Percentiles rank a stretch among this genome's conserved stretches.
Evolutionary conservation across 805 yeast genomes (phyloP).

Genomic region (Pichia gijzeniarum): DNA sequence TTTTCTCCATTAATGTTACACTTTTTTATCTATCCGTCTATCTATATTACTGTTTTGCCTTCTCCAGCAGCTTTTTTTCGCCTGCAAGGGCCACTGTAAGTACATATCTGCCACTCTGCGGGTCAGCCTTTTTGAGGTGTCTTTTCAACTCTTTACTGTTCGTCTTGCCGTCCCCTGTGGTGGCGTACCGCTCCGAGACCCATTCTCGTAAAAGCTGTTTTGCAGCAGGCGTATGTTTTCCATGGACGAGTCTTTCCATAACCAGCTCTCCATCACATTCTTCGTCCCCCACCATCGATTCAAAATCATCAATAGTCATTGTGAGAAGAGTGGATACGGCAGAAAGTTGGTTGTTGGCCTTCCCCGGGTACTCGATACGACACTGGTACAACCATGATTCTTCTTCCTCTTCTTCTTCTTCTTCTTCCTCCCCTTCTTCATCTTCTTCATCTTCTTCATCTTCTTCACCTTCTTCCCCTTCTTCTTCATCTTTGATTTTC

Average conservation of each 20-base stretch:
- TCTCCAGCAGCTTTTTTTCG: slow-evolving; percentile 17
- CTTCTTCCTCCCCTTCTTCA: slow-evolving; percentile 13
- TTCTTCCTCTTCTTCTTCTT: slow-evolving; percentile 28
- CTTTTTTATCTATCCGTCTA: background rate
- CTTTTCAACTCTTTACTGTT: slow-evolving; percentile 12
- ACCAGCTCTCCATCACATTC: slow-evolving; percentile 10
- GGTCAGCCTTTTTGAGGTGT: slow-evolving; percentile 11
- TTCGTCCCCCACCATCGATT: slow-evolving; percentile 9
- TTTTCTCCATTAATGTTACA: background rate
- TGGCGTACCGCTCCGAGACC: slow-evolving; percentile 14
- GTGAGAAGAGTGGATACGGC: slow-evolving; percentile 35
- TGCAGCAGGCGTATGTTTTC: slow-evolving; percentile 10
- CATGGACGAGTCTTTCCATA: slow-evolving; percentile 7
- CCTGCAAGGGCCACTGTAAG: slow-evolving; percentile 9
- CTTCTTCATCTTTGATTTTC: slow-evolving; percentile 14
- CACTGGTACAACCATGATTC: slow-evolving; percentile 25
- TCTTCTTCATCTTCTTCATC: slow-evolving; percentile 18
- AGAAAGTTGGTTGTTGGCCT: slow-evolving; percentile 38
- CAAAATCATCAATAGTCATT: slow-evolving; percentile 19
- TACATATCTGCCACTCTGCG: background rate
- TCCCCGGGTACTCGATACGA: slow-evolving; percentile 41
- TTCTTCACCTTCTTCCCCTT: slow-evolving; percentile 10
- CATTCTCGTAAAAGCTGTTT: slow-evolving; percentile 15
- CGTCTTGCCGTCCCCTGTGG: slow-evolving; percentile 6
- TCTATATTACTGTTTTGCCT: slow-evolving; percentile 7